Evolutionary conservation across 352 stramenopile genomes (phyloP).

Genomic region (Pythium rhizo-oryzae): DNA sequence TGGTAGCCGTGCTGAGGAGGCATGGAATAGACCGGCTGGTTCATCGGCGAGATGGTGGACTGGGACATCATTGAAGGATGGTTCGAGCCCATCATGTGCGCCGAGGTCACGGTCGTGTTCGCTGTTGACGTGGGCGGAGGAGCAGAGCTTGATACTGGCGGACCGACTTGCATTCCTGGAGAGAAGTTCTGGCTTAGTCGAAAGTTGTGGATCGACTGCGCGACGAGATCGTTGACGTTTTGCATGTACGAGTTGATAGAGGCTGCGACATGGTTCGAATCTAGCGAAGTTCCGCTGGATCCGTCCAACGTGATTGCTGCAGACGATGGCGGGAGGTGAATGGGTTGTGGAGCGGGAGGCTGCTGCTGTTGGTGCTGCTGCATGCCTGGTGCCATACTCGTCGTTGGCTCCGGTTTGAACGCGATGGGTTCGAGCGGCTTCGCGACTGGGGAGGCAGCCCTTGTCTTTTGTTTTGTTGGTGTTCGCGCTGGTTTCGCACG

Average conservation of each 20-base stretch:
- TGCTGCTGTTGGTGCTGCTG: slow-evolving; percentile 2
- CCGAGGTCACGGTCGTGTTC: background rate
- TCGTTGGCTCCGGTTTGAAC: slow-evolving; percentile 18
- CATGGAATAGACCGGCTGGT: slow-evolving; percentile 53
- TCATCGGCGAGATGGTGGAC: slow-evolving; percentile 41
- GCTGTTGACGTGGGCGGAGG: slow-evolving; percentile 16
- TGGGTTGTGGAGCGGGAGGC: slow-evolving; percentile 9
- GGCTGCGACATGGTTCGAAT: slow-evolving; percentile 34
- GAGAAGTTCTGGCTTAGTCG: slow-evolving; percentile 68
- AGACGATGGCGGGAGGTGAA: slow-evolving; percentile 13
- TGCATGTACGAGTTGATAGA: slow-evolving; percentile 48
- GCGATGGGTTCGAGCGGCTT: slow-evolving; percentile 28
- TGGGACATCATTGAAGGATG: slow-evolving; percentile 29
- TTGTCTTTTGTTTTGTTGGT: slow-evolving; percentile 43
- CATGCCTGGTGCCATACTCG: background rate
- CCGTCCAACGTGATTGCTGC: slow-evolving; percentile 7
- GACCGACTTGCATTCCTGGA: slow-evolving; percentile 30
- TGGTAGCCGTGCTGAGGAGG: slow-evolving; percentile 42
- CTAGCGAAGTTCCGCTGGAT: slow-evolving; percentile 14
- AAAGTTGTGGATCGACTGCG: slow-evolving; percentile 76
- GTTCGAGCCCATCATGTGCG: slow-evolving; percentile 17
- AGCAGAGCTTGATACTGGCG: slow-evolving; percentile 26
- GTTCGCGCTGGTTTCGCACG: slow-evolving; percentile 43
- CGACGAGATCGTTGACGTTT: slow-evolving; percentile 69
- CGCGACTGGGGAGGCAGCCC: slow-evolving; percentile 35